These are phyloP conservation scores for Eucalyptus regnans DNA, from an alignment of 345 rosid species.

Conservation along the genomic window DNA sequence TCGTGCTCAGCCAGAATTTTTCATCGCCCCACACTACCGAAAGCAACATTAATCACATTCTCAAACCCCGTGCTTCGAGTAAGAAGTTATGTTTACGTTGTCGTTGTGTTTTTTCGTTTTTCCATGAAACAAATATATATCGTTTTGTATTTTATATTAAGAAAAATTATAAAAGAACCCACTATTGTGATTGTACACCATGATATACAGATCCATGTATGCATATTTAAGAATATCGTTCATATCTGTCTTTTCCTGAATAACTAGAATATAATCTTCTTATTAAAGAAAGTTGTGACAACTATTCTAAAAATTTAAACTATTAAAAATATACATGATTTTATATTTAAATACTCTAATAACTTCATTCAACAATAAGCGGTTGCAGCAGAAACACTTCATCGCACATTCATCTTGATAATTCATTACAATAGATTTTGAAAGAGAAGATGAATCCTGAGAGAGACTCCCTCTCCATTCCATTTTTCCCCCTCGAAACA, in stretches of 20 bases:
- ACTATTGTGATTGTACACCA: neutral
- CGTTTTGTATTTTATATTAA: neutral
- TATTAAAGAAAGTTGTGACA: neutral
- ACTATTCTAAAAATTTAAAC: neutral
- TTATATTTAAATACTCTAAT: neutral
- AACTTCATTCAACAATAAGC: neutral
- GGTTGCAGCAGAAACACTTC: neutral
- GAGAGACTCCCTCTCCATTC: neutral
- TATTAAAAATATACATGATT: neutral
- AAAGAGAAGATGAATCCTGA: neutral
- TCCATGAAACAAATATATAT: neutral
- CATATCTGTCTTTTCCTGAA: neutral
- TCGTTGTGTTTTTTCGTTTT: neutral
- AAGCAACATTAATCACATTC: neutral
- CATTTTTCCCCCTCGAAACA: neutral
- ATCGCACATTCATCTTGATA: neutral
- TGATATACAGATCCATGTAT: rapidly evolving
- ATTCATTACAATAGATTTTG: neutral
- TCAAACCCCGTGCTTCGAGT: neutral
- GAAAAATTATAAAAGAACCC: neutral
- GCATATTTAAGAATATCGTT: neutral
- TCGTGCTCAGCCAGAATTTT: neutral
- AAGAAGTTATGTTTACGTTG: neutral
- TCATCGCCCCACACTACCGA: neutral
- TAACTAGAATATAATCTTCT: neutral